A percentile compares a stretch with the other conserved stretches of the same genome.
These are phyloP conservation scores for Bipolaris bicolor DNA, from an alignment of 2,329 filamentous ascomycete species.

Conservation along the genomic window DNA sequence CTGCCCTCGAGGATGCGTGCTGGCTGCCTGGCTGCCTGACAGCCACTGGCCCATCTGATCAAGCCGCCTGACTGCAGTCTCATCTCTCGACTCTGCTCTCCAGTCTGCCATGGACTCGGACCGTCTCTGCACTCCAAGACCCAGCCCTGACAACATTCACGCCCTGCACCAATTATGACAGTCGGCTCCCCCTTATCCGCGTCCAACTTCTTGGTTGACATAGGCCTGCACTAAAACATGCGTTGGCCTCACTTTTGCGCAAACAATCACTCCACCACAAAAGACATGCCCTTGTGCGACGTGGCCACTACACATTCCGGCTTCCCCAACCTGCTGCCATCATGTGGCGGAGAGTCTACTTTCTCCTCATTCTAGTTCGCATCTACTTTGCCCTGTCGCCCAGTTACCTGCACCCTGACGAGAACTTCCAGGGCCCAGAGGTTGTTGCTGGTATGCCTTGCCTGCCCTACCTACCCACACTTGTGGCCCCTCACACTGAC, in stretches of 20 bases:
- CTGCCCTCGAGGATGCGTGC: constrained; percentile 22
- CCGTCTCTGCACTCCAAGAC: constrained; percentile 2
- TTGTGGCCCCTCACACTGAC: constrained; percentile 15
- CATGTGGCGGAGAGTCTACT: constrained; percentile 93
- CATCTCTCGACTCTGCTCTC: constrained; percentile 14
- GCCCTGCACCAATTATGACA: constrained; percentile 7
- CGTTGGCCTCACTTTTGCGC: constrained; percentile 28
- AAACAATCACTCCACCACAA: constrained; percentile 18
- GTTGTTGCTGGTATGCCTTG: constrained; percentile 78
- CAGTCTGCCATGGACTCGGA: constrained; percentile 23
- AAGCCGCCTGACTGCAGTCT: constrained; percentile 26
- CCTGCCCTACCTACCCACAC: constrained; percentile 1
- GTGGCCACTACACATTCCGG: constrained; percentile 19
- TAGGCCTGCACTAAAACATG: constrained; percentile 31
- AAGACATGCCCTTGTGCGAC: constrained; percentile 43
- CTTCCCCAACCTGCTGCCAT: constrained; percentile 35
- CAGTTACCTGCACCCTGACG: constrained; percentile 97
- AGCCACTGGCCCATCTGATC: constrained; percentile 29
- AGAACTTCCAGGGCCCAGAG: constrained; percentile 98
- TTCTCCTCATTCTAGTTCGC: constrained; percentile 82
- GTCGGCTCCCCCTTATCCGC: constrained; percentile 32
- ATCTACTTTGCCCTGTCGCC: constrained; percentile 93
- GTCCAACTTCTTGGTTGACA: constrained; percentile 32
- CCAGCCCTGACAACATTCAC: constrained; percentile 14
- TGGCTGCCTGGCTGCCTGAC: constrained; percentile 19